Evolutionary conservation across 202 grass and related monocot genomes (phyloP).

Genomic region (Eragrostis tef): DNA sequence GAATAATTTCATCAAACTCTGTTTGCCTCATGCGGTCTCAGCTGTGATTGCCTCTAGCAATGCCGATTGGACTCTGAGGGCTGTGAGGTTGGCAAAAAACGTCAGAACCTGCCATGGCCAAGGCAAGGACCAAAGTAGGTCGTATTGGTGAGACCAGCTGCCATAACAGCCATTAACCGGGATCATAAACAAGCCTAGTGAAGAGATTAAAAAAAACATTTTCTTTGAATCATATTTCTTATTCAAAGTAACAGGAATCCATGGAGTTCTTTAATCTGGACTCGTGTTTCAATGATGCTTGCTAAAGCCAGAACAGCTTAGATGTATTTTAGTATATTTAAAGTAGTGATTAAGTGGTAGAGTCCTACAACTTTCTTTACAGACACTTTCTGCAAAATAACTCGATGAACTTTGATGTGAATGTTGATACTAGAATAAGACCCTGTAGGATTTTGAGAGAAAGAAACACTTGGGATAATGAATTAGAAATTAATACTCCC

Average conservation of each 20-base stretch:
- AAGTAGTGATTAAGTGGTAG: neutral
- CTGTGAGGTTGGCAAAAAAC: slow-evolving; percentile 9
- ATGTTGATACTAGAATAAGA: slow-evolving; percentile 5
- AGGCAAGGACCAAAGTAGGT: neutral
- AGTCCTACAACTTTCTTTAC: neutral
- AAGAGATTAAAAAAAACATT: neutral
- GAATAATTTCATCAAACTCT: neutral
- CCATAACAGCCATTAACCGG: neutral
- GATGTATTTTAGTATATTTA: neutral
- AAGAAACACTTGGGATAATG: neutral
- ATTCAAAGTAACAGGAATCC: neutral
- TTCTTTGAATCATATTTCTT: neutral
- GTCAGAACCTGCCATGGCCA: neutral
- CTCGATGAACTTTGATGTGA: neutral
- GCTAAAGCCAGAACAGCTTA: neutral
- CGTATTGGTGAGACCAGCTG: neutral
- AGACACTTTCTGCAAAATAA: neutral
- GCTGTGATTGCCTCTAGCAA: slow-evolving; percentile 4
- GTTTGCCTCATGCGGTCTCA: neutral
- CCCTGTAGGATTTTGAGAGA: neutral
- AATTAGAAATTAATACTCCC: neutral
- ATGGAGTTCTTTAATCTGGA: neutral
- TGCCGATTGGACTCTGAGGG: neutral
- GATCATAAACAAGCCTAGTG: neutral
- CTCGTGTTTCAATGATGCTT: neutral